phyloP scores from a whole-genome alignment of 495 filamentous ascomycete species.

The Pseudevernia furfuracea region DNA sequence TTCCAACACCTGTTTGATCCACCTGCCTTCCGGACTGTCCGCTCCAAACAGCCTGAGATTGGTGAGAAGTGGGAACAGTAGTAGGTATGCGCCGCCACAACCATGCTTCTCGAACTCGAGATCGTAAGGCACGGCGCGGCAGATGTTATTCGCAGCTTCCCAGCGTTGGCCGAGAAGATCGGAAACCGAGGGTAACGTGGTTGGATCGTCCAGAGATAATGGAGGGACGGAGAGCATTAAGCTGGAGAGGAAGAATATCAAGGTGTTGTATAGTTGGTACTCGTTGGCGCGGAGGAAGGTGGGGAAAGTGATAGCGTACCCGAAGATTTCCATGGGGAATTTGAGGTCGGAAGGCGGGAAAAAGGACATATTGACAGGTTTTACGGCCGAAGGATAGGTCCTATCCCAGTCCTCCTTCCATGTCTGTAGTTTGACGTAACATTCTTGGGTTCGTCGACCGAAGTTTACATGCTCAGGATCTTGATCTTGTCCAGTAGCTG shows the following conservation, averaged over 20 bases:
- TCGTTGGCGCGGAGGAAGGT: conserved; percentile 5
- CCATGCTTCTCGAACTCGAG: conserved; percentile 16
- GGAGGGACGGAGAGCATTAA: not conserved
- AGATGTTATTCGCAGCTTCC: conserved; percentile 11
- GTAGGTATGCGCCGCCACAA: conserved; percentile 9
- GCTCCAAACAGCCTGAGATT: conserved; percentile 3
- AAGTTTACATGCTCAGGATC: not conserved
- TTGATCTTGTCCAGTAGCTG: not conserved
- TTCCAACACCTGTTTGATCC: conserved; percentile 11
- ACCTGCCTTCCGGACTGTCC: not conserved
- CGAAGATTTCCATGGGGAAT: conserved; percentile 8
- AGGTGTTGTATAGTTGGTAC: conserved; percentile 11
- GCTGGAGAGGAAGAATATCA: conserved; percentile 7
- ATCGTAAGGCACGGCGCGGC: conserved; percentile 15
- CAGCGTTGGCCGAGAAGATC: conserved; percentile 1
- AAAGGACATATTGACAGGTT: not conserved
- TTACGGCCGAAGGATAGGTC: not conserved
- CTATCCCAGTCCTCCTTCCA: conserved; percentile 11
- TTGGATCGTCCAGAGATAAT: not conserved
- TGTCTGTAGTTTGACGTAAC: not conserved
- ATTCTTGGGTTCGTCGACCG: not conserved
- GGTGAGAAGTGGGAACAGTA: conserved; percentile 12
- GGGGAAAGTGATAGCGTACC: conserved; percentile 4
- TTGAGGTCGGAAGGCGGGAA: not conserved
- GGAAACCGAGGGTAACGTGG: not conserved